These are phyloP conservation scores for Falciphora oryzae DNA, from an alignment of 2,329 filamentous ascomycete genomes.

Conservation along the genomic window DNA sequence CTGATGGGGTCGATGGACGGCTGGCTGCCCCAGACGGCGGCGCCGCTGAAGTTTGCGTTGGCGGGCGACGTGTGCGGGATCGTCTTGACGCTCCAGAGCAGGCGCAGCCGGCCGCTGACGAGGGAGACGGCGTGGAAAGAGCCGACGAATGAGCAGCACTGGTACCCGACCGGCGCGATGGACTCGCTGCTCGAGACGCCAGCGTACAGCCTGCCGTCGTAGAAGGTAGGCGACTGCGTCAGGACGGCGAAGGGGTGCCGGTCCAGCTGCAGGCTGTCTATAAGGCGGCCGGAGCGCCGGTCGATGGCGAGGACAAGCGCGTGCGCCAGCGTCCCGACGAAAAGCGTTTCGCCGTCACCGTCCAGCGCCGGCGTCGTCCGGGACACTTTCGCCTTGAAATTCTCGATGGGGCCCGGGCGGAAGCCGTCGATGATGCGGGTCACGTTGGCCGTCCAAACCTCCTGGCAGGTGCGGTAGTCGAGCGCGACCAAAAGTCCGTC, in stretches of 20 bases:
- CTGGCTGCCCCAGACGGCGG: conserved; percentile 25
- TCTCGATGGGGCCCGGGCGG: background rate
- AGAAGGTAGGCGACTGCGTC: conserved; percentile 23
- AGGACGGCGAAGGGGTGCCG: conserved; percentile 22
- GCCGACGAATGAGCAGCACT: conserved; percentile 26
- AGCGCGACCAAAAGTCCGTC: conserved; percentile 26
- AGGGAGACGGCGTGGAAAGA: conserved; percentile 19
- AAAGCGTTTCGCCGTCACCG: conserved; percentile 23
- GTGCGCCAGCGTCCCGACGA: conserved; percentile 22
- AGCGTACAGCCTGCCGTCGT: conserved; percentile 21
- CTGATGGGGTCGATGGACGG: conserved; percentile 24
- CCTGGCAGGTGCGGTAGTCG: conserved; percentile 23
- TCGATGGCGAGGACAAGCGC: conserved; percentile 24
- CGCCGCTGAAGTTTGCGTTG: conserved; percentile 17
- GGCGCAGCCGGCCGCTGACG: conserved; percentile 14
- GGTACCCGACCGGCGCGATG: conserved; percentile 17
- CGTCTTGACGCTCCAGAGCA: conserved; percentile 18
- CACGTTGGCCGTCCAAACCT: conserved; percentile 24
- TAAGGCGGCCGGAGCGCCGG: conserved; percentile 15
- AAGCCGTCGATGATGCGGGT: conserved; percentile 19
- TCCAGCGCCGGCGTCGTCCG: conserved; percentile 18
- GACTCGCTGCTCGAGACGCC: conserved; percentile 24
- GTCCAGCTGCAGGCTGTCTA: conserved; percentile 20
- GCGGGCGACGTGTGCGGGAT: conserved; percentile 13
- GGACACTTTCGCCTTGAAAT: conserved; percentile 10